Percentiles rank a stretch among this genome's conserved stretches.
phyloP scores from a whole-genome alignment of 164 flowering plant species.

The Aristolochia contorta region DNA sequence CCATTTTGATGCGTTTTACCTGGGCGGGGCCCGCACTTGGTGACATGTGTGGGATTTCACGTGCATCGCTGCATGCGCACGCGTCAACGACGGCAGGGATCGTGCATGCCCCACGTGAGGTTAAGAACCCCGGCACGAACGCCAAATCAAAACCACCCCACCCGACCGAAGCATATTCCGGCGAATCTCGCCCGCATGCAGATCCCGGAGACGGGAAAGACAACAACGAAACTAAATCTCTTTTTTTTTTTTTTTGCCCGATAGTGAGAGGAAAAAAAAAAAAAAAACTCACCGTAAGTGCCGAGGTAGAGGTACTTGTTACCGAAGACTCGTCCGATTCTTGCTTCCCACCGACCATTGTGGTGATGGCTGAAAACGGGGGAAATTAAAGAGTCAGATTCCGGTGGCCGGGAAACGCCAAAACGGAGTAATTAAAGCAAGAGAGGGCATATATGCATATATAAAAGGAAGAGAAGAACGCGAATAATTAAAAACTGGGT shows the following conservation, averaged over 20 bases:
- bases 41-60: conserved; percentile 1
- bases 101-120: conserved; percentile 6
- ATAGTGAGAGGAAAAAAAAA: no score
- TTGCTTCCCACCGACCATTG: conserved; percentile 52
- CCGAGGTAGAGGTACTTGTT: conserved; percentile 47
- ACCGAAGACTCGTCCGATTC: conserved; percentile 47
- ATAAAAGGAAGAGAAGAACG: neutral
- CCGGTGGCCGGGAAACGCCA: conserved; percentile 2
- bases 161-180: no score
- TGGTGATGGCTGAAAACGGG: conserved; percentile 47
- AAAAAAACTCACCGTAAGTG: conserved; percentile 24
- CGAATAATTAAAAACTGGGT: neutral
- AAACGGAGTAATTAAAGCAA: neutral
- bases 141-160: neutral
- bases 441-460: neutral
- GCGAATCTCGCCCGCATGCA: no score
- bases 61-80: neutral
- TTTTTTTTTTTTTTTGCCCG: no score
- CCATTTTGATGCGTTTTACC: no score
- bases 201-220: neutral
- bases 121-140: neutral
- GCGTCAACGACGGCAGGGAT: neutral
- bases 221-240: no score
- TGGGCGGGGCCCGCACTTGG: no score
- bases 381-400: no score